A percentile compares a stretch with the other conserved stretches of the same genome.
phyloP scores from a whole-genome alignment of 257 asterid genomes.

The Fraxinus americana region DNA sequence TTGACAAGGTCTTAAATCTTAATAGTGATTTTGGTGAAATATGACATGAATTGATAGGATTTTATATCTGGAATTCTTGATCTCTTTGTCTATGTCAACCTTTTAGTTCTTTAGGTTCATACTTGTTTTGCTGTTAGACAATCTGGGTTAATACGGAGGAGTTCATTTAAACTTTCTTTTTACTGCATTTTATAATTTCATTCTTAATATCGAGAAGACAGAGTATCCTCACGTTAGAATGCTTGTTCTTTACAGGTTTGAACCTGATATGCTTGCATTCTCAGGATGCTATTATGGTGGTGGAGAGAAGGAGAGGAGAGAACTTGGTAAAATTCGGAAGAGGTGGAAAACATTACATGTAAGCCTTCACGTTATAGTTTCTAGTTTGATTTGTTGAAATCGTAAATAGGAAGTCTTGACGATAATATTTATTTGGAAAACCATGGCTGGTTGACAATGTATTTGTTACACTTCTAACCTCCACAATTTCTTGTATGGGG shows the following conservation, averaged over 20 bases:
- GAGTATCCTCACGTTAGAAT: constrained; percentile 18
- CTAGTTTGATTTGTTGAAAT: background rate
- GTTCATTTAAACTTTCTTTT: constrained; percentile 12
- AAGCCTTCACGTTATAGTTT: constrained; percentile 36
- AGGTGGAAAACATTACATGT: constrained; percentile 98
- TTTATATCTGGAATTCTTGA: background rate
- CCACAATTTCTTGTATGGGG: background rate
- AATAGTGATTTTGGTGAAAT: constrained; percentile 1
- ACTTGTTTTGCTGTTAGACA: background rate
- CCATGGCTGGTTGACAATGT: constrained; percentile 8
- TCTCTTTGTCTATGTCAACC: background rate
- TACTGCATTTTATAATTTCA: constrained; percentile 10
- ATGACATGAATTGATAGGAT: background rate
- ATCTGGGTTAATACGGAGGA: background rate
- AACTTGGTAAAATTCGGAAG: constrained; percentile 81
- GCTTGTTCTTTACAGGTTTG: constrained; percentile 65
- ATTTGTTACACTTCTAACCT: background rate
- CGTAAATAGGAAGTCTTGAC: constrained; percentile 2
- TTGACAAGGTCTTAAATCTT: constrained; percentile 17
- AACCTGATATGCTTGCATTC: constrained; percentile 99
- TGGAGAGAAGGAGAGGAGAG: constrained; percentile 91
- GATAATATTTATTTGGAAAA: background rate
- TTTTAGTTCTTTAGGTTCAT: background rate
- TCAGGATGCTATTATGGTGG: constrained; percentile 99
- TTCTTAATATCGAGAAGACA: constrained; percentile 2